Base-by-base conservation (phyloP, 2,329 filamentous ascomycete genomes). In the Fusarium albidum region DNA sequence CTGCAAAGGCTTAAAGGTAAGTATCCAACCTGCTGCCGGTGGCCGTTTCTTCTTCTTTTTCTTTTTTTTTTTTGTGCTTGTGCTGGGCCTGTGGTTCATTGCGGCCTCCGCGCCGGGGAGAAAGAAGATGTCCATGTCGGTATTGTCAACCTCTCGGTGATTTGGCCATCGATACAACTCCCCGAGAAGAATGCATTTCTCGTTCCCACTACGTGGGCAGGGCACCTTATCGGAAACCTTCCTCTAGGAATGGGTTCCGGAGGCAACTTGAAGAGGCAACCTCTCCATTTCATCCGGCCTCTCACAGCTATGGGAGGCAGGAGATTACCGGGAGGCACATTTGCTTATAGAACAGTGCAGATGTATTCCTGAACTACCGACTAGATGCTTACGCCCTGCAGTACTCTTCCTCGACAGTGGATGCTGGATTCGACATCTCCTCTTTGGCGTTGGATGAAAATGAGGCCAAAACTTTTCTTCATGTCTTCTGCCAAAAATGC, bases 101-200 rank as follows among this genome's bases (percentile, higher is more conserved):
- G 33, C 18, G 38, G 35, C 42, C 44, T 39, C 29, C 37, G 35
- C 18, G 41, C 46, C 53, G 75, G 76, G 74, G 71, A 74, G 69
- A 68, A 83, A 88, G 86, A 88, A 88, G 84, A 84, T 80, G 84
- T 75, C 80, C 81, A 78, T 73, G 74, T 78, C 78, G 71, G 77
- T 73, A 55, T 51, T 64, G 54, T 59, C 52, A 62, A 71, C 75
- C 75, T 40, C 66, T 74, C 77, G 76, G 70, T 88, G 82, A 78
- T 76, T 69, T 82, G 80, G 77, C 74, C 79, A 85, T 79, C 85
- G 86, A 88, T 89, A 88, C 85, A 85, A 82, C 75, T 84, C 79
- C 84, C 86, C 85, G 68, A 89, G 64, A 89, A 71, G 54, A 75
- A 84, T 43, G 60, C 55, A 47, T 60, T 47, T 51, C 61, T 68